Conservation (phyloP, 208 protist genomes). For the Leishmania tarentolae region DNA sequence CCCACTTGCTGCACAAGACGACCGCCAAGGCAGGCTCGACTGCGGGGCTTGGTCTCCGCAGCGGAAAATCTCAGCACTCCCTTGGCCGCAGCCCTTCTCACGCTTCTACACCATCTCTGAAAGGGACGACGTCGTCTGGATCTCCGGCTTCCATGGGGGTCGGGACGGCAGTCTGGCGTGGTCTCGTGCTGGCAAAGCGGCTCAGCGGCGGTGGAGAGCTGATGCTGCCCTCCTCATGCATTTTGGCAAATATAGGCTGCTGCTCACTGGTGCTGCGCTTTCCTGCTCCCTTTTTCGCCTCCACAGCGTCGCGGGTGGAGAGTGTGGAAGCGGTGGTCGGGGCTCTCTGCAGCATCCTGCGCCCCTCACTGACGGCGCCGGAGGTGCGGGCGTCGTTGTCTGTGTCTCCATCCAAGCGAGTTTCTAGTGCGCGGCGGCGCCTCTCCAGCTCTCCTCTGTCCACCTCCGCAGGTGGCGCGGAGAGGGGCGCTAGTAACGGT, state of each 20-base stretch:
- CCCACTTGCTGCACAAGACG: not conserved
- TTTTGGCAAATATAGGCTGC: slow-evolving; percentile 46
- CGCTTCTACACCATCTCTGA: too few species aligned
- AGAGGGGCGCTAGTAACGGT: slow-evolving; percentile 1
- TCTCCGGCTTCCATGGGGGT: not conserved
- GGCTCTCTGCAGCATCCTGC: slow-evolving; percentile 64
- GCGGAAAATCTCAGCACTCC: not conserved
- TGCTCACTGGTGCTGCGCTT: slow-evolving; percentile 79
- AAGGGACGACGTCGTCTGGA: not conserved
- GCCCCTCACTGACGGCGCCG: slow-evolving; percentile 30
- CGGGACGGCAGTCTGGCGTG: slow-evolving; percentile 21
- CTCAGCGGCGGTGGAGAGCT: slow-evolving; percentile 68
- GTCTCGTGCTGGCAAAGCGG: slow-evolving; percentile 54
- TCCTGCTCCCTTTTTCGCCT: slow-evolving; percentile 37
- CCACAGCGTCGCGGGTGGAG: slow-evolving; percentile 51
- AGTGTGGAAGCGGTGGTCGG: slow-evolving; percentile 73
- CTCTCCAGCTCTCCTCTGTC: slow-evolving; percentile 17
- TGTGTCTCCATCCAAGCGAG: slow-evolving; percentile 8
- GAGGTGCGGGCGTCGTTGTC: slow-evolving; percentile 27
- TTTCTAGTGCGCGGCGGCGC: slow-evolving; percentile 3
- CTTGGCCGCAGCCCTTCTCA: slow-evolving; percentile 1
- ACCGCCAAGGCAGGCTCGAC: not conserved
- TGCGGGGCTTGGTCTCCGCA: not conserved
- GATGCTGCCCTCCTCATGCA: slow-evolving; percentile 67
- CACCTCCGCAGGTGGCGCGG: slow-evolving; percentile 3